Evolutionary conservation across 2,329 filamentous ascomycete genomes (phyloP), one percentile per base, ranked within the genome.

Genomic region (Nemania sp.): DNA sequence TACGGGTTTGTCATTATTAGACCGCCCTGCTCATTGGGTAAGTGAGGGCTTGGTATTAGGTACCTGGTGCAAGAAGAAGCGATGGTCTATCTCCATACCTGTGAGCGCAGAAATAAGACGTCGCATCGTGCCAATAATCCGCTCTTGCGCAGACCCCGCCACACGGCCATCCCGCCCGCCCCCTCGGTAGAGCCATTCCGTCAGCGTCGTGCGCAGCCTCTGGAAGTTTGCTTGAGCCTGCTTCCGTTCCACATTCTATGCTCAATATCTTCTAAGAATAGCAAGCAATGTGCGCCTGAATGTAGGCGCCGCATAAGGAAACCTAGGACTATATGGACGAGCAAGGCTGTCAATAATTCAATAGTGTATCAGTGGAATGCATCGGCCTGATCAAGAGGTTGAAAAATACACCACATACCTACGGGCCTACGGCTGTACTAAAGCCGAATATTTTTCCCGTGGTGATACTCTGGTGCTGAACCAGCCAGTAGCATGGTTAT

Each of bases 41-140:
- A 43, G 56, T 56, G 44, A 47, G 54, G 5, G 41, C 33, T 12
- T 39, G n/a, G 19, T n/a, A n/a, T n/a, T n/a, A n/a, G 14, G 22
- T 3, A 9, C 28, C 28, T 31, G 9, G 28, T 30, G 50, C 19
- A 17, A 17, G 15, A 15, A 20, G 55, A 51, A 40, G 54, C 48
- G 36, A 53, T 36, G 43, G 46, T 52, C 33, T 24, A 20, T 30
- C 2, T 43, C 9, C 5, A 20, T 31, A 26, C 17, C 42, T 42
- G 31, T 40, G 31, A 41, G 36, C 44, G 42, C 28, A 54, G 39
- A 40, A 49, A 51, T 52, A 48, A 56, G 54, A 51, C 59, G 52
- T 63, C 60, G 54, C 62, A 60, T 62, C 60, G 64, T 66, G 62
- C 59, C 57, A 53, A 55, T 55, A 56, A 31, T 63, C 63, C 62